These are phyloP conservation scores for Plenodomus tracheiphilus DNA, from an alignment of 2,329 filamentous ascomycete species.

Conservation along the genomic window DNA sequence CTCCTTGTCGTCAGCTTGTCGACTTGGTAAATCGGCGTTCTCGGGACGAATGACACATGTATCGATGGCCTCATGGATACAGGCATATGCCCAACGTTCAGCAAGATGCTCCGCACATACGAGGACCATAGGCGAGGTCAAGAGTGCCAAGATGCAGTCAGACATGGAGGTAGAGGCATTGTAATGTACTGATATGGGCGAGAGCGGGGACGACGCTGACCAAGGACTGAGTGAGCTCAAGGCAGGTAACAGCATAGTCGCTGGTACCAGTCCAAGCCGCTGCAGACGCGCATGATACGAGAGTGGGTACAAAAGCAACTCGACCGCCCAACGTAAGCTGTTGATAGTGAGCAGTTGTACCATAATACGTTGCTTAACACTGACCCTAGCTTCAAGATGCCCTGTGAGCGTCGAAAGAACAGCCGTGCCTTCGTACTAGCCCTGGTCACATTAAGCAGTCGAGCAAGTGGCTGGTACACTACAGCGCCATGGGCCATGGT, in stretches of 20 bases:
- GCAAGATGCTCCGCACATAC: conserved; percentile 29
- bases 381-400: conserved; percentile 25
- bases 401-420: conserved; percentile 26
- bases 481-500: conserved; percentile 21
- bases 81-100: conserved; percentile 32
- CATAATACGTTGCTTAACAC: conserved; percentile 1
- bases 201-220: conserved; percentile 30
- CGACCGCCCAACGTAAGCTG: conserved; percentile 35
- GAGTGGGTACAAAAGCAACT: conserved; percentile 38
- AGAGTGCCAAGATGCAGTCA: conserved; percentile 15
- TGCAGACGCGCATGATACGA: conserved; percentile 18
- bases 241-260: conserved; percentile 24
- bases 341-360: conserved; percentile 6
- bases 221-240: conserved; percentile 35
- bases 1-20: conserved; percentile 25
- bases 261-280: neutral
- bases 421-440: conserved; percentile 23
- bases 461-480: conserved; percentile 33
- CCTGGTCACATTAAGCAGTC: conserved; percentile 23
- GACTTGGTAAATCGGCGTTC: conserved; percentile 32
- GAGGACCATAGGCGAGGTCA: conserved; percentile 35
- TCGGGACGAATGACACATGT: conserved; percentile 31
- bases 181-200: conserved; percentile 22
- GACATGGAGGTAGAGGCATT: conserved; percentile 16
- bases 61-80: conserved; percentile 36